phyloP scores from a whole-genome alignment of 2,329 filamentous ascomycete genomes.

The Penicillium sp. region DNA sequence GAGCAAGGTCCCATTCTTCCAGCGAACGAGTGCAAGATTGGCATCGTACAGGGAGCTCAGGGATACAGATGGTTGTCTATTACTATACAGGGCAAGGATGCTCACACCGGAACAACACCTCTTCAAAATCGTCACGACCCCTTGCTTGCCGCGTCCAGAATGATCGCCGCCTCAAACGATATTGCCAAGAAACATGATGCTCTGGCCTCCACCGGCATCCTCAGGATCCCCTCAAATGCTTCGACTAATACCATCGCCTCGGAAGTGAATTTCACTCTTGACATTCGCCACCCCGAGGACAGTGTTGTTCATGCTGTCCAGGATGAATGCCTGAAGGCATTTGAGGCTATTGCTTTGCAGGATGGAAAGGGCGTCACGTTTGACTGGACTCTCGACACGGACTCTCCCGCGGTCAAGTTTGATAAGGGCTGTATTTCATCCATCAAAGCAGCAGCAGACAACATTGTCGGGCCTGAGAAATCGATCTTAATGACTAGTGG shows the following conservation, averaged over 20 bases:
- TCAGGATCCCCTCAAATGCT: conserved; percentile 62
- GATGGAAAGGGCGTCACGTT: conserved; percentile 56
- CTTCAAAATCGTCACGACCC: conserved; percentile 66
- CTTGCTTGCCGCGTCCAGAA: conserved; percentile 64
- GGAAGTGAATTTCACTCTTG: conserved; percentile 66
- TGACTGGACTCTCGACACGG: conserved; percentile 62
- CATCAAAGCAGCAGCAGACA: conserved; percentile 60
- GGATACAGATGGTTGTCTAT: conserved; percentile 72
- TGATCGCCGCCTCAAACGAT: conserved; percentile 67
- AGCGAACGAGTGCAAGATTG: conserved; percentile 62
- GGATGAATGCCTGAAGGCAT: conserved; percentile 57
- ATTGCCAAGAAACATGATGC: conserved; percentile 61
- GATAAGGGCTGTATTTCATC: conserved; percentile 65
- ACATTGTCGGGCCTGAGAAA: conserved; percentile 56
- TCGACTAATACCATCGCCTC: conserved; percentile 71
- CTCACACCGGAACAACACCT: conserved; percentile 73
- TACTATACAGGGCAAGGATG: conserved; percentile 65
- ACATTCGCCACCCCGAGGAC: conserved; percentile 65
- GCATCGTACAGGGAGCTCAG: conserved; percentile 70
- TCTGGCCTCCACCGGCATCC: conserved; percentile 68
- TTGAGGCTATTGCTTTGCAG: conserved; percentile 59
- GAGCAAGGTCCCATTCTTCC: conserved; percentile 77
- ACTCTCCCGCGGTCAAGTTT: conserved; percentile 62
- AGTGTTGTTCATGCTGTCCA: conserved; percentile 60
- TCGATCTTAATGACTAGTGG: conserved; percentile 58